A percentile compares a stretch with the other conserved stretches of the same genome.
phyloP scores from a whole-genome alignment of 2,329 filamentous ascomycete genomes.

The Fusarium burgessii region DNA sequence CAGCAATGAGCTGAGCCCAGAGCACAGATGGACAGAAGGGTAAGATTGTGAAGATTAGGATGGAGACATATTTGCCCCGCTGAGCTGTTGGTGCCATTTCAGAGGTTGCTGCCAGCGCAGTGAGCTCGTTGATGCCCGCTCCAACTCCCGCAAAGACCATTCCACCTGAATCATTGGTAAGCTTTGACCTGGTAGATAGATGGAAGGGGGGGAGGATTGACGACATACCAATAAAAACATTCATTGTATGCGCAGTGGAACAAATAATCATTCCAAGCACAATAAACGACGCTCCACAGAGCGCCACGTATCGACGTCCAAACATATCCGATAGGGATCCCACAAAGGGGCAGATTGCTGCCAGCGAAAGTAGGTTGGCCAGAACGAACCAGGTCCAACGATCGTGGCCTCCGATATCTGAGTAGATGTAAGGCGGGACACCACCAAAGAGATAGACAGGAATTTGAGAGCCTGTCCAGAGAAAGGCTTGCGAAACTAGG shows the following conservation, averaged over 20 bases:
- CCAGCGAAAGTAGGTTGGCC: background rate
- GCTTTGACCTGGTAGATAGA: rapidly evolving
- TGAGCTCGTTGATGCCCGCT: background rate
- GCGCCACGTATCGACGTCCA: background rate
- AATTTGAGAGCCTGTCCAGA: background rate
- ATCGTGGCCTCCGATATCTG: background rate
- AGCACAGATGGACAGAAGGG: background rate
- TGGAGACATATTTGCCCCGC: background rate
- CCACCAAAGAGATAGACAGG: background rate
- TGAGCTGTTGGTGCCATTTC: background rate
- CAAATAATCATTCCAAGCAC: background rate
- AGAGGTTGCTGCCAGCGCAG: background rate
- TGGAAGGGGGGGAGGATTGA: rapidly evolving
- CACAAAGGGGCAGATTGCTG: background rate
- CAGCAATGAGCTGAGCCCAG: background rate
- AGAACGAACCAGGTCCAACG: background rate
- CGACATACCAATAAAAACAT: background rate
- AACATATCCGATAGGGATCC: conserved; percentile 2
- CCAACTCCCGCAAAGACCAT: background rate
- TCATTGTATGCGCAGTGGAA: background rate
- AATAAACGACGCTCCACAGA: background rate
- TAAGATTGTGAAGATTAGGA: background rate
- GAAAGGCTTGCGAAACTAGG: background rate
- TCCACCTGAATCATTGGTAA: rapidly evolving
- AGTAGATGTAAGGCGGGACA: background rate